A percentile compares a stretch with the other conserved stretches of the same genome.
These are phyloP conservation scores for Vitis hybrid DNA, from an alignment of 177 flowering plant genomes.

Conservation along the genomic window DNA sequence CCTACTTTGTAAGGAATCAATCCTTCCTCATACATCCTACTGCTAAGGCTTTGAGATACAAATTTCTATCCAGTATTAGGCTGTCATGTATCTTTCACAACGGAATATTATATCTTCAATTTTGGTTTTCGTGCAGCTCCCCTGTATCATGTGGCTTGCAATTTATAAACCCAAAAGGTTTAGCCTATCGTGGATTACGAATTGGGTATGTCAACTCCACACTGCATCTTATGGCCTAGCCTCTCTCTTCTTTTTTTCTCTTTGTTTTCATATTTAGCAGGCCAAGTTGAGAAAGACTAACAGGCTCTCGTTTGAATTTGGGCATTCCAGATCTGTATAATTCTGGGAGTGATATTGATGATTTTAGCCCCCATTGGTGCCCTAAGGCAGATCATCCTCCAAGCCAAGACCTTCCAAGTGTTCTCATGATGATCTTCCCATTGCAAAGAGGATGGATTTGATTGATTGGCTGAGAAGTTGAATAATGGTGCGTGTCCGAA, in stretches of 20 bases:
- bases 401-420: constrained; percentile 37
- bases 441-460: too few relatives aligned
- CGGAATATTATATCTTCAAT: neutral
- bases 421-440: constrained; percentile 25
- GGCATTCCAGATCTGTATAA: constrained; percentile 45
- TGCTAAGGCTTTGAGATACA: neutral
- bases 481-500: too few relatives aligned
- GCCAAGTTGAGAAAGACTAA: too few relatives aligned
- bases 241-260: too few relatives aligned
- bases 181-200: constrained; percentile 59
- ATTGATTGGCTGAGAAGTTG: too few relatives aligned
- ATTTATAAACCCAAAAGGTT: constrained; percentile 56
- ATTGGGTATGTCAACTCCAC: constrained; percentile 52
- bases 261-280: too few relatives aligned
- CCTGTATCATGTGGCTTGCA: constrained; percentile 69
- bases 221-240: neutral
- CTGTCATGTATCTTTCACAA: neutral
- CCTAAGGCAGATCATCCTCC: constrained; percentile 38
- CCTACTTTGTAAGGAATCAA: constrained; percentile 53
- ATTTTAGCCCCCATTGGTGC: constrained; percentile 51
- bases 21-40: neutral
- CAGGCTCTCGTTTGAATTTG: neutral
- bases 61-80: too few relatives aligned
- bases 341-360: constrained; percentile 44
- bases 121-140: constrained; percentile 39